These are phyloP conservation scores for Byssoonygena ceratinophila DNA, from an alignment of 2,329 filamentous ascomycete genomes.

Conservation along the genomic window DNA sequence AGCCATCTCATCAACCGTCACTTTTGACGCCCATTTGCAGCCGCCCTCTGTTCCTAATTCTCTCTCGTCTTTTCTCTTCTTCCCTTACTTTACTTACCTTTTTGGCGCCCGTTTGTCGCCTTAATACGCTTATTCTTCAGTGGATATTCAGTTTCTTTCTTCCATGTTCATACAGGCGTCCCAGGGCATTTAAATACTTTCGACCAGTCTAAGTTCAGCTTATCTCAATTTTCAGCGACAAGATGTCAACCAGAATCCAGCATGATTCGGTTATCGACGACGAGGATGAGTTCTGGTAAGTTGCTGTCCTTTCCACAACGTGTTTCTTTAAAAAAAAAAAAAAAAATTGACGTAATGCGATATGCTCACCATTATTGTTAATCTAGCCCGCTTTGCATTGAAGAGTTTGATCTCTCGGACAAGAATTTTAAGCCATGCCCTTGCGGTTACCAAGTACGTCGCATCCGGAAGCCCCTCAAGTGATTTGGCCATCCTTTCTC, in stretches of 20 bases:
- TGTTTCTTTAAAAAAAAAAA: no score
- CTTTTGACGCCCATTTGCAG: constrained; percentile 4
- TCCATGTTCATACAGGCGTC: constrained; percentile 5
- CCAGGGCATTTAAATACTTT: constrained; percentile 1
- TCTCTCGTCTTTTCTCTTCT: constrained; percentile 20
- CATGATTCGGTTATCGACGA: constrained; percentile 42
- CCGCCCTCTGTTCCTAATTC: constrained; percentile 12
- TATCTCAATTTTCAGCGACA: constrained; percentile 3
- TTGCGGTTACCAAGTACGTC: constrained; percentile 85
- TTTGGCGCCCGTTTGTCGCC: constrained; percentile 7
- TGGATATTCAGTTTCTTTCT: not conserved
- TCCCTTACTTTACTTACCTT: constrained; percentile 17
- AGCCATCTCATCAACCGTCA: not conserved
- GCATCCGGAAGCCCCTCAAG: not conserved
- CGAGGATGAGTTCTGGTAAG: constrained; percentile 41
- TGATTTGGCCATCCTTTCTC: not conserved
- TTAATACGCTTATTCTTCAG: constrained; percentile 4
- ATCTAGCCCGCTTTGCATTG: constrained; percentile 83
- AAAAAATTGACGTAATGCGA: no score
- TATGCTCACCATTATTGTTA: not conserved
- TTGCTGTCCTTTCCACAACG: no score
- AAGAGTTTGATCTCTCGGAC: constrained; percentile 96
- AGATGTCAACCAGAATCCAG: constrained; percentile 38
- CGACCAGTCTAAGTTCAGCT: not conserved
- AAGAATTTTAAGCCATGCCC: constrained; percentile 95